These are phyloP conservation scores for Nicotiana undulata DNA, from an alignment of 257 asterid species.

Conservation along the genomic window DNA sequence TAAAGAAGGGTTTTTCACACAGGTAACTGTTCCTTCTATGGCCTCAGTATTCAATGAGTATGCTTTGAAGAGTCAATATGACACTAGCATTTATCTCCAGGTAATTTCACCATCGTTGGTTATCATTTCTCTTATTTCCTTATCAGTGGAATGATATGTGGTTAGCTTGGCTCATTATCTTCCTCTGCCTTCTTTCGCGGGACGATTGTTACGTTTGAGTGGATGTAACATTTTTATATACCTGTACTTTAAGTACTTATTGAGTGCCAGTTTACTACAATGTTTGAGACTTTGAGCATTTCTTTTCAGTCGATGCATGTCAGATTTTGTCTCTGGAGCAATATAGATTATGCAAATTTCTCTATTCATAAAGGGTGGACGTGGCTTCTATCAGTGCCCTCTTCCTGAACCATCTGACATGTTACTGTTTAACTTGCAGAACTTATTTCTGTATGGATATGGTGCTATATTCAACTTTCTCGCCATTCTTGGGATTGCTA, in stretches of 20 bases:
- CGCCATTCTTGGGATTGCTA: constrained; percentile 63
- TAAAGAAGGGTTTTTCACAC: constrained; percentile 6
- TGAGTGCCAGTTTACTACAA: not conserved
- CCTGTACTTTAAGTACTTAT: not conserved
- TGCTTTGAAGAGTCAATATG: constrained; percentile 95
- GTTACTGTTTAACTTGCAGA: constrained; percentile 41
- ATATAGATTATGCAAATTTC: not conserved
- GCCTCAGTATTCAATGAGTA: constrained; percentile 98
- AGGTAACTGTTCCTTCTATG: constrained; percentile 95
- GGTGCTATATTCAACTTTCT: constrained; percentile 97
- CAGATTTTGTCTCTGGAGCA: not conserved
- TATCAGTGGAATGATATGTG: not conserved
- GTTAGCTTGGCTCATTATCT: constrained; percentile 4
- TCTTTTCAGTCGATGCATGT: not conserved
- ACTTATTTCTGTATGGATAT: constrained; percentile 89
- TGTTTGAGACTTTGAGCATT: not conserved
- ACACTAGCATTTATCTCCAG: constrained; percentile 99
- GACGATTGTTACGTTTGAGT: not conserved
- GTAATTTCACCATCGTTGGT: constrained; percentile 21
- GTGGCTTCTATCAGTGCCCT: not conserved
- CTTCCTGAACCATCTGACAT: constrained; percentile 1
- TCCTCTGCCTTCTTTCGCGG: not conserved
- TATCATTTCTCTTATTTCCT: not conserved
- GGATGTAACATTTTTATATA: not conserved
- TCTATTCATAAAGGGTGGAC: not conserved